Evolutionary conservation across 1,139 yeast species (phyloP).

Genomic region (Candida pseudocylindracea): DNA sequence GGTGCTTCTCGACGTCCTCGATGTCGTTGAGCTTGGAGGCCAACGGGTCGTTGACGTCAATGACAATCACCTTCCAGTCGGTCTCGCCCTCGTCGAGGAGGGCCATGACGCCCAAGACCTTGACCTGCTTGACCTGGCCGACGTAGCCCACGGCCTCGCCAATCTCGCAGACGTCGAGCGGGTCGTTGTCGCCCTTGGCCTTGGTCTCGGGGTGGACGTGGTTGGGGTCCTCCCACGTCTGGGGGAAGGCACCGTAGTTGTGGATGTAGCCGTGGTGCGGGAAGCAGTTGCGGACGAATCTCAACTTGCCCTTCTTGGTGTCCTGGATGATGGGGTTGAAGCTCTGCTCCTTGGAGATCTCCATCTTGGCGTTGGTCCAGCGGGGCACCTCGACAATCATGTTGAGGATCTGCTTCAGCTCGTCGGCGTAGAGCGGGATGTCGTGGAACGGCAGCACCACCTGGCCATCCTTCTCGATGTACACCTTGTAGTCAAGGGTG

Average conservation of each 20-base stretch:
- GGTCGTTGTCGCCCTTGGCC: conserved; percentile 84
- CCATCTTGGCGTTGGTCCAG: conserved; percentile 89
- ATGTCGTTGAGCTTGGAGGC: conserved; percentile 57
- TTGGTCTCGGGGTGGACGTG: conserved; percentile 11
- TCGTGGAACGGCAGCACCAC: conserved; percentile 78
- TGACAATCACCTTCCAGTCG: conserved; percentile 89
- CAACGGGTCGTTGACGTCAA: conserved; percentile 63
- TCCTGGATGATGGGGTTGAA: conserved; percentile 90
- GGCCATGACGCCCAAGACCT: conserved; percentile 84
- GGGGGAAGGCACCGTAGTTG: conserved; percentile 97
- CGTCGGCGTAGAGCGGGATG: conserved; percentile 54
- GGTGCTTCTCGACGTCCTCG: conserved; percentile 56
- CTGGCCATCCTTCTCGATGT: conserved; percentile 29
- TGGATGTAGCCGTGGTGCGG: conserved; percentile 95
- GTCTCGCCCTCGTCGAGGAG: conserved; percentile 93
- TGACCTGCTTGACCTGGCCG: conserved; percentile 66
- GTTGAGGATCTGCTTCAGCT: conserved; percentile 41
- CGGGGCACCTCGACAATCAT: conserved; percentile 93
- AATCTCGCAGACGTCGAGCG: conserved; percentile 88
- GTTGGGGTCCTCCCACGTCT: conserved; percentile 80
- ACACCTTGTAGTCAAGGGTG: conserved; percentile 81
- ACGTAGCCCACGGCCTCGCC: conserved; percentile 49
- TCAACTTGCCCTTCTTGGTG: conserved; percentile 70
- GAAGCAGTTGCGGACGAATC: conserved; percentile 79
- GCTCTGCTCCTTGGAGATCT: conserved; percentile 50